phyloP scores from a whole-genome alignment of 2,329 filamentous ascomycete species.

The Dactylellina haptotyla region DNA sequence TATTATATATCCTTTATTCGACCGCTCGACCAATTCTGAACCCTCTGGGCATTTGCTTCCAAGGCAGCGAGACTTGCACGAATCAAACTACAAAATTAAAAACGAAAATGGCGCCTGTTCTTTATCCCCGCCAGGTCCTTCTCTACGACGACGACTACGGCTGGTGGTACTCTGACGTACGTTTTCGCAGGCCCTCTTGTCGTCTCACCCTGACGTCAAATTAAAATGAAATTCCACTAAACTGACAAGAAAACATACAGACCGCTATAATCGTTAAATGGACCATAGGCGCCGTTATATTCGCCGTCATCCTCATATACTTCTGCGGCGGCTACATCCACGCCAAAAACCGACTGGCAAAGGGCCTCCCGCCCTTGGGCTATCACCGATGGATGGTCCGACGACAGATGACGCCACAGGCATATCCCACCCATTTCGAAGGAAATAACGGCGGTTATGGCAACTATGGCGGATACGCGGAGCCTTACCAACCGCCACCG shows the following conservation, averaged over 20 bases:
- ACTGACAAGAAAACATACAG: conserved; percentile 3
- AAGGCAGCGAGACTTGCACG: no score
- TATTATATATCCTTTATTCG: conserved; percentile 5
- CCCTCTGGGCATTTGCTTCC: neutral
- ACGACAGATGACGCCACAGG: conserved; percentile 38
- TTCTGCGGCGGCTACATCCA: conserved; percentile 76
- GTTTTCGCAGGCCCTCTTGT: neutral
- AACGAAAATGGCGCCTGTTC: conserved; percentile 28
- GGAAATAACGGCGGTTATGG: conserved; percentile 23
- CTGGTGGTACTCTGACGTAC: conserved; percentile 53
- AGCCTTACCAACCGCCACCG: conserved; percentile 48
- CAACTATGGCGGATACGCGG: conserved; percentile 46
- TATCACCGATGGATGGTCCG: conserved; percentile 69
- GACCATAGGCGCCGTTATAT: conserved; percentile 72
- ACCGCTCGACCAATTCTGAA: neutral
- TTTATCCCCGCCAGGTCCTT: conserved; percentile 24
- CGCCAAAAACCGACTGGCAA: conserved; percentile 72
- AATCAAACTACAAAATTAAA: no score
- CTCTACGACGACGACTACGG: conserved; percentile 41
- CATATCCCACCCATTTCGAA: conserved; percentile 28
- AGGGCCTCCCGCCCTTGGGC: conserved; percentile 71
- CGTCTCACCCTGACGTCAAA: no score
- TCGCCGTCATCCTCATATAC: conserved; percentile 70
- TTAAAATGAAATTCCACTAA: neutral
- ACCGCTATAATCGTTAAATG: conserved; percentile 69